These are phyloP conservation scores for Cercospora citrullina DNA, from an alignment of 2,329 filamentous ascomycete genomes.

Conservation along the genomic window DNA sequence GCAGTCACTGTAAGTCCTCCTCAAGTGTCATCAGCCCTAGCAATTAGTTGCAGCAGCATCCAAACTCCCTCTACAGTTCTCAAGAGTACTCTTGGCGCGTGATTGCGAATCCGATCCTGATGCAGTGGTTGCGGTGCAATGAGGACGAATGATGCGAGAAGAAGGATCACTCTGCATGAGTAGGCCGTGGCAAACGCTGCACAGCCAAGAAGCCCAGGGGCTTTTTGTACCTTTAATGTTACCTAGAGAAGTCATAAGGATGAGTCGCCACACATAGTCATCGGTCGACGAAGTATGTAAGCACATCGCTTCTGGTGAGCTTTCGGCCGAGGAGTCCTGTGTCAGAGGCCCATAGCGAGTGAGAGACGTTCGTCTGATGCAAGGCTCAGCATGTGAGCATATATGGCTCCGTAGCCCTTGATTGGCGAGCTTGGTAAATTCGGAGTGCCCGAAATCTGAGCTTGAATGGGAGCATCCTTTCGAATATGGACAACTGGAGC, in stretches of 20 bases:
- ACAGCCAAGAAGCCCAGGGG: background rate
- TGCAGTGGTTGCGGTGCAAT: background rate
- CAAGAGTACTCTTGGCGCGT: background rate
- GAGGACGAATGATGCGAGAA: background rate
- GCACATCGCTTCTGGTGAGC: background rate
- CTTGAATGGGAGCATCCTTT: background rate
- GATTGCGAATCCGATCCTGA: background rate
- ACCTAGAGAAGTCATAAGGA: background rate
- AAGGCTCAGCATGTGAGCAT: background rate
- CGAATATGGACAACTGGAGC: background rate
- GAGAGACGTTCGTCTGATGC: background rate
- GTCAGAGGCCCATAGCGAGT: background rate
- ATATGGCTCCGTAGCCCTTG: background rate
- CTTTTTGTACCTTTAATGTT: background rate
- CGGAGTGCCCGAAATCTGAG: background rate
- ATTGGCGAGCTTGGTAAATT: background rate
- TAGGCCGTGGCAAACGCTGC: constrained; percentile 1
- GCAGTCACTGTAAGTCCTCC: background rate
- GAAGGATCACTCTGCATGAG: background rate
- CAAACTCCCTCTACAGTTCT: background rate
- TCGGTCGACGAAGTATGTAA: background rate
- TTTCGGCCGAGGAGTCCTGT: background rate
- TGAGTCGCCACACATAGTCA: background rate
- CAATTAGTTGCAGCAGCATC: background rate
- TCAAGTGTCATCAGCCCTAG: background rate